Base-by-base conservation (phyloP, 768 basidiomycete genomes). In the Leccinum disarticulatum region DNA sequence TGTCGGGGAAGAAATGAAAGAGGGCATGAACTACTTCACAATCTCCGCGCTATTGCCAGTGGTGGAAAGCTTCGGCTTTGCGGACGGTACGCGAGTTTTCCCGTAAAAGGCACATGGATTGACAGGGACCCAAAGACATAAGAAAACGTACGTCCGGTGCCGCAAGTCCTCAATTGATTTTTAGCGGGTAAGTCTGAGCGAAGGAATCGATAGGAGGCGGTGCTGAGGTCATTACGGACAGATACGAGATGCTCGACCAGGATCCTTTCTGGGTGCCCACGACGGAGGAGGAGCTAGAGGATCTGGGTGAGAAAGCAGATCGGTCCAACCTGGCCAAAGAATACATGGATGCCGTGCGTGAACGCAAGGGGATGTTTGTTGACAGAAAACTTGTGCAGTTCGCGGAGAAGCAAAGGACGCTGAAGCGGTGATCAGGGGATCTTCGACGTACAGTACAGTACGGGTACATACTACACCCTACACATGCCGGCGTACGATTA, bases 231-330 rank as follows among this genome's bases (percentile, higher is more conserved):
- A 52, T 60, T 52, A 56, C 28, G 57, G 56, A 56, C 62, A 93
- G 93, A 43, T 99, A 95, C 73, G 95, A 98, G 73, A 81, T 96
- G 67, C 81, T 98, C 25, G 93, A 96, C 73, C 85, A 88, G 65
- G 93, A 98, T 77, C 95, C 95, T 6, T 98, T 95, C 77, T 98
- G 95, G 95, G 94, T 97, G 3, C 95, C 95, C 0, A 95, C 93
- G 17, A 98, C 96, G 0, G 92, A 95, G 67, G 95, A 97, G 70
- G 96, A 98, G 64, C 78, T 98, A 43, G 96, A 98, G 71, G 96
- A 98, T 72, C 79, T 99, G 10, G 97, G 97, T 50, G 94, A 96
- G 72, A 98, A 98, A 73, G 88, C 96, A 1, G 97, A 98, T 70
- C 80, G 92, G 54, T 83, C 85, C 11, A 99, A 99, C 73, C 77